Conservation (phyloP, 2,329 filamentous ascomycete species). For the Alternaria sp. region DNA sequence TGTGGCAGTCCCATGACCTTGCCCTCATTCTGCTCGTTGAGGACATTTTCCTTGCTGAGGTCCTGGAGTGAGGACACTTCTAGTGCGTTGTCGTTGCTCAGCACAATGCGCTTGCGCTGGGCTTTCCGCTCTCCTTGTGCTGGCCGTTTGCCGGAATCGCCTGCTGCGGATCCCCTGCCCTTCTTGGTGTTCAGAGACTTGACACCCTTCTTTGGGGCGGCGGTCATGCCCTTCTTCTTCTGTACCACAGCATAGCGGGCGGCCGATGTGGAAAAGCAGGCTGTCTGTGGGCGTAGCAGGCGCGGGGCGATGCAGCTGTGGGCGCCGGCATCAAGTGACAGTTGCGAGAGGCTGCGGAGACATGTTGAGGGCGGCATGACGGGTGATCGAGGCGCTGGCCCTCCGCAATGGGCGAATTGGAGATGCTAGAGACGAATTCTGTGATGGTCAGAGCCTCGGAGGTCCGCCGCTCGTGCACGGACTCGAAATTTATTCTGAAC, state of each 20-base stretch:
- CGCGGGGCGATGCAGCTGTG: slow-evolving; percentile 36
- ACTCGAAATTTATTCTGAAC: slow-evolving; percentile 28
- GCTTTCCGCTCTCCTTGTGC: slow-evolving; percentile 84
- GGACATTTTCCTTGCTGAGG: slow-evolving; percentile 63
- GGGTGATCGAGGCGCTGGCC: slow-evolving; percentile 32
- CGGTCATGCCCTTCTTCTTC: slow-evolving; percentile 39
- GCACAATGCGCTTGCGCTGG: slow-evolving; percentile 84
- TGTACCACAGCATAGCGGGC: slow-evolving; percentile 34
- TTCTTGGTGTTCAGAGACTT: slow-evolving; percentile 55
- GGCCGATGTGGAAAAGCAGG: slow-evolving; percentile 49
- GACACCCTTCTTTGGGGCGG: slow-evolving; percentile 46
- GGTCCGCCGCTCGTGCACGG: slow-evolving; percentile 33
- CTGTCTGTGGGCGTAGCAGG: slow-evolving; percentile 33
- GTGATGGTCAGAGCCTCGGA: slow-evolving; percentile 33
- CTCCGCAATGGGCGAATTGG: slow-evolving; percentile 37
- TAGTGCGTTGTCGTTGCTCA: slow-evolving; percentile 93
- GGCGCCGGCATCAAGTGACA: slow-evolving; percentile 38
- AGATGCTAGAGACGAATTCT: slow-evolving; percentile 27
- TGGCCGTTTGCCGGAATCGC: slow-evolving; percentile 63
- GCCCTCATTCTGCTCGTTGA: slow-evolving; percentile 60
- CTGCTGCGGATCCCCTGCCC: slow-evolving; percentile 50
- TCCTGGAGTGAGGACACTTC: slow-evolving; percentile 73
- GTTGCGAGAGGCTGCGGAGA: slow-evolving; percentile 43
- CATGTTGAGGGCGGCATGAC: slow-evolving; percentile 46
- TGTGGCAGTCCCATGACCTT: slow-evolving; percentile 75